phyloP scores from a whole-genome alignment of 176 grass and related monocot genomes.

The Musa troglodytarum region DNA sequence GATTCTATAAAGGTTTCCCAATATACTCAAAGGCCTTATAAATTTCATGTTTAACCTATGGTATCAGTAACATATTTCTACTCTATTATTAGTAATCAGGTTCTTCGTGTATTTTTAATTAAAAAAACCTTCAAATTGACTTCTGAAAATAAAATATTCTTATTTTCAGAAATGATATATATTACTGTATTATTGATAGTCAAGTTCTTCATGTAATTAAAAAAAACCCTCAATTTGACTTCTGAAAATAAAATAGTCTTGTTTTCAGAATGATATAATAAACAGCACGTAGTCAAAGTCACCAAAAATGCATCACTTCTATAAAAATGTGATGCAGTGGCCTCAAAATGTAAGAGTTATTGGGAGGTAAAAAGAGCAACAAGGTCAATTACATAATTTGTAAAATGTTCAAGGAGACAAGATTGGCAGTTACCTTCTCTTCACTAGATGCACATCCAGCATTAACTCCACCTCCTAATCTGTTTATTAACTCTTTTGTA shows the following conservation, averaged over 20 bases:
- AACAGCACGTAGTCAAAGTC: conserved; percentile 1
- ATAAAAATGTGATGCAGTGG: too few species aligned
- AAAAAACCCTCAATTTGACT: too few species aligned
- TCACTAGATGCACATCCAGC: conserved; percentile 85
- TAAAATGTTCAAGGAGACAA: background rate
- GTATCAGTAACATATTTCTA: too few species aligned
- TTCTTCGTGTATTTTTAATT: background rate
- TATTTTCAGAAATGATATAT: background rate
- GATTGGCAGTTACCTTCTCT: conserved; percentile 53
- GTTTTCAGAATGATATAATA: background rate
- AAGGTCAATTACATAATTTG: background rate
- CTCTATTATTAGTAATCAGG: background rate
- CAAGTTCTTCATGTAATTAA: too few species aligned
- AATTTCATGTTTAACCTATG: background rate
- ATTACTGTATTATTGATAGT: too few species aligned
- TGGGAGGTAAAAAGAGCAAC: too few species aligned
- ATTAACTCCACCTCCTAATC: conserved; percentile 86
- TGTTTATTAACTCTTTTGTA: conserved; percentile 85
- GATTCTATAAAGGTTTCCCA: too few species aligned
- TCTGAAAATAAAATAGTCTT: background rate
- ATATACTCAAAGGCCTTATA: background rate
- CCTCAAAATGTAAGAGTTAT: too few species aligned
- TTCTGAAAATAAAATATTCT: background rate
- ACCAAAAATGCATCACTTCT: too few species aligned
- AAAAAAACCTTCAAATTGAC: background rate